These are phyloP conservation scores for Fusarium beomiforme DNA, from an alignment of 2,329 filamentous ascomycete species.

Conservation along the genomic window DNA sequence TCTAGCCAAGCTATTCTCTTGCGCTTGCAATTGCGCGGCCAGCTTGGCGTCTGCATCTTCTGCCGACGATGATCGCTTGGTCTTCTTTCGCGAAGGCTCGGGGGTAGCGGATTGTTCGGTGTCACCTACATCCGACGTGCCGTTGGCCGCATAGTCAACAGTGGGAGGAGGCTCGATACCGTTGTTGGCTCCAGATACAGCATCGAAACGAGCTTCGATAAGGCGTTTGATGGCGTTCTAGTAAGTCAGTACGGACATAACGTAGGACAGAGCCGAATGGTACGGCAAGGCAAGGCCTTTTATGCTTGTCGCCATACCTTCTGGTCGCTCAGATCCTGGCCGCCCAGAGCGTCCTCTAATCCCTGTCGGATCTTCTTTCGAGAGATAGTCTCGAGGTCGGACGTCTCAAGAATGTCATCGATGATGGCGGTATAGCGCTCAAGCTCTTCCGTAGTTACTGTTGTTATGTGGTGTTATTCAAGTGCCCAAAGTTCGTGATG, in stretches of 20 bases:
- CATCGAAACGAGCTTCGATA: slow-evolving; percentile 79
- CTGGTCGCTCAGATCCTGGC: slow-evolving; percentile 67
- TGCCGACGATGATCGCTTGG: slow-evolving; percentile 66
- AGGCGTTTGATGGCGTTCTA: slow-evolving; percentile 74
- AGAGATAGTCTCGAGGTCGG: slow-evolving; percentile 70
- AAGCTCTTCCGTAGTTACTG: slow-evolving; percentile 63
- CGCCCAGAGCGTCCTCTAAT: slow-evolving; percentile 63
- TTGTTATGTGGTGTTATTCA: slow-evolving; percentile 7
- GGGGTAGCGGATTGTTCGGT: slow-evolving; percentile 59
- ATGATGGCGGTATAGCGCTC: slow-evolving; percentile 66
- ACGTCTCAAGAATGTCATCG: slow-evolving; percentile 66
- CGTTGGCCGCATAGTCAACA: slow-evolving; percentile 47
- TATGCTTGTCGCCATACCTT: slow-evolving; percentile 56
- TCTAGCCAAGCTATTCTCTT: slow-evolving; percentile 79
- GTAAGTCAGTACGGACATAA: neutral
- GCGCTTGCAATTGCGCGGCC: slow-evolving; percentile 88
- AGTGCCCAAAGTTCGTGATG: neutral
- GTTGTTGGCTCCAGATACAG: slow-evolving; percentile 65
- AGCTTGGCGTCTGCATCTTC: slow-evolving; percentile 86
- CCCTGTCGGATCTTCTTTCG: slow-evolving; percentile 70
- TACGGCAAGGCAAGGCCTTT: neutral
- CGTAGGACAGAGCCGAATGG: neutral
- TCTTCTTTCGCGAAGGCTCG: slow-evolving; percentile 70
- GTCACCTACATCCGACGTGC: slow-evolving; percentile 52
- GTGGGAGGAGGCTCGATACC: slow-evolving; percentile 55